Base-by-base conservation (phyloP, 768 basidiomycete species). In the Cystoderma amianthinum region DNA sequence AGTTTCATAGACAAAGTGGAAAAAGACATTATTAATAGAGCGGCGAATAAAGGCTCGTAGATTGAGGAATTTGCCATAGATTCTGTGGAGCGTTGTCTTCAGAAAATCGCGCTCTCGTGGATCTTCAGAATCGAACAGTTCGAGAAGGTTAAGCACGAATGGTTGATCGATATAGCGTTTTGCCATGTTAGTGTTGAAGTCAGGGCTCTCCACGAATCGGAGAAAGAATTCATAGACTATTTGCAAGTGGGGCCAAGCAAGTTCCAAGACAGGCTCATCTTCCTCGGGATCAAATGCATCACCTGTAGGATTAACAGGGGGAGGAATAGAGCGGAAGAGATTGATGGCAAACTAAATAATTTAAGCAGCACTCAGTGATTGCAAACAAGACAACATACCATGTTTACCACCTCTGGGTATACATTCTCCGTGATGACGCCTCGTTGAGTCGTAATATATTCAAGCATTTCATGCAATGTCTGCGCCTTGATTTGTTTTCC, bases 171-270 rank as follows among this genome's bases (percentile, higher is more conserved):
- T 92, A 62, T 92, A 96, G 42, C 90, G 87, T 65, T 97, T 99
- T 46, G 96, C 96, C 47, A 94, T 67, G 61, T 96, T 96, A 48
- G 91, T 93, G 74, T 95, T 97, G 71, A 99, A 98, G 61, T 99
- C 96, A 13, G 88, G 88, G 52, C 82, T 88, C 64, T 99, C 96
- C 45, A 99, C 88, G 58, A 99, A 99, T 28, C 96, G 86, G 22
- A 99, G 82, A 79, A 99, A 99, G 65, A 99, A 97, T 64, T 99
- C 96, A 68, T 99, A 99, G 39, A 99, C 96, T 50, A 99, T 94
- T 62, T 99, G 94, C 43, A 99, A 76, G 62, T 99, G 96, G 30
- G 96, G 96, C 96, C 96, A 99, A 19, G 96, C 96, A 43, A 98
- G 85, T 60, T 99, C 96, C 45, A 99, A 76, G 2, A 99, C 96